Evolutionary conservation across 1,284 basidiomycete species (phyloP).

Genomic region (Boletus semigastroideus): DNA sequence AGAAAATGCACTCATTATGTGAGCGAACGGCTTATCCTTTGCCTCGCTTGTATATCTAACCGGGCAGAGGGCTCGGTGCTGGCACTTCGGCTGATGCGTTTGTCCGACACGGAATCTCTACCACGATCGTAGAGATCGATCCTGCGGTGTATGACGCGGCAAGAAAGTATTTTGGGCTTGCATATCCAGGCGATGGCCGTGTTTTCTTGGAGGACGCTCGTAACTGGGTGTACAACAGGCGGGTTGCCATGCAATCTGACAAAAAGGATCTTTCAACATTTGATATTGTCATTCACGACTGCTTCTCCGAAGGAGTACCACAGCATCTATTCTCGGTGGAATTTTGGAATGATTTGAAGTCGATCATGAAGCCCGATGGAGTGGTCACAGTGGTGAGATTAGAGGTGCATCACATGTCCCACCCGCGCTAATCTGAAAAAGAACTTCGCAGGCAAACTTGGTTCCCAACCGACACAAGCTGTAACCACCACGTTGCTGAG

Average conservation of each 20-base stretch:
- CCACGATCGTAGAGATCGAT: conserved; percentile 85
- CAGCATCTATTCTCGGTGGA: conserved; percentile 78
- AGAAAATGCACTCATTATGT: conserved; percentile 73
- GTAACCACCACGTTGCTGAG: conserved; percentile 67
- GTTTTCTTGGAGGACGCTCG: conserved; percentile 79
- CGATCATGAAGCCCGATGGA: conserved; percentile 67
- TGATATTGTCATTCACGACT: conserved; percentile 86
- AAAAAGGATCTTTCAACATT: conserved; percentile 41
- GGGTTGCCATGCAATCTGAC: conserved; percentile 31
- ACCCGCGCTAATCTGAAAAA: conserved; percentile 33
- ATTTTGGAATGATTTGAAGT: conserved; percentile 75
- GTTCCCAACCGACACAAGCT: conserved; percentile 61
- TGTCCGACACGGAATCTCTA: conserved; percentile 61
- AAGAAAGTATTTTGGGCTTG: conserved; percentile 71
- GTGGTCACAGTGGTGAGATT: conserved; percentile 74
- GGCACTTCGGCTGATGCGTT: conserved; percentile 80
- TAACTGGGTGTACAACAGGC: conserved; percentile 52
- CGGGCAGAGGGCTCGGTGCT: conserved; percentile 75
- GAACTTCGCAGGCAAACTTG: conserved; percentile 74
- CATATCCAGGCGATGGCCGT: conserved; percentile 52
- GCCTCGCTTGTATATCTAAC: not conserved
- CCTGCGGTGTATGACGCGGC: conserved; percentile 85
- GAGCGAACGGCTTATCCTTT: conserved; percentile 24
- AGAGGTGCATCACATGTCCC: not conserved
- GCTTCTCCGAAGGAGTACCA: conserved; percentile 86